Conservation (phyloP, 768 basidiomycete species). For the Boletus insuetus region DNA sequence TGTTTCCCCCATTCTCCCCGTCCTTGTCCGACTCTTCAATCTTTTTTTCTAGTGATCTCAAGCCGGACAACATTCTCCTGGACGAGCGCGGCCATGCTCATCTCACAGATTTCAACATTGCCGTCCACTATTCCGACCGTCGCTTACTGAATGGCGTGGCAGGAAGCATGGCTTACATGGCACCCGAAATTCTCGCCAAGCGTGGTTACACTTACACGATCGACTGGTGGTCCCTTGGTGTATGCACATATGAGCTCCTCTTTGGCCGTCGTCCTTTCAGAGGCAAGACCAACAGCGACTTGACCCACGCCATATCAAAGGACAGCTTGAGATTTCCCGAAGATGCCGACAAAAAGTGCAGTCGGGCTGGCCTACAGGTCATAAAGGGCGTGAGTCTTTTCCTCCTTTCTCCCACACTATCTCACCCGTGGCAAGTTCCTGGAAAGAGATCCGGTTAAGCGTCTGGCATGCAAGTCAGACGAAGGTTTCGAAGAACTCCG, state of each 20-base stretch:
- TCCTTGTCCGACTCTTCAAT: background rate
- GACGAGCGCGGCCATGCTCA: conserved; percentile 96
- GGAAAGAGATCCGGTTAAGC: conserved; percentile 77
- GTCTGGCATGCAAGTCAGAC: conserved; percentile 80
- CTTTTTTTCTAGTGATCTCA: conserved; percentile 67
- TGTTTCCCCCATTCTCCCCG: conserved; percentile 21
- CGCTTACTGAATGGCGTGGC: conserved; percentile 86
- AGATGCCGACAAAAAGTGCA: conserved; percentile 78
- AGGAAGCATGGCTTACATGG: conserved; percentile 99
- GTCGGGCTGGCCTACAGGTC: conserved; percentile 71
- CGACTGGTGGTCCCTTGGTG: conserved; percentile 97
- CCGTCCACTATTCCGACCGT: conserved; percentile 91
- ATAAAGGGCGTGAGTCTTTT: conserved; percentile 66
- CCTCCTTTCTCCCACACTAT: conserved; percentile 9
- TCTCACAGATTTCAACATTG: conserved; percentile 97
- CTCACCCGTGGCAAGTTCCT: conserved; percentile 57
- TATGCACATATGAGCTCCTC: conserved; percentile 88
- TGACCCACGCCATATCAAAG: conserved; percentile 89
- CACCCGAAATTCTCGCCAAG: conserved; percentile 84
- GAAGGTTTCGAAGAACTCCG: conserved; percentile 81
- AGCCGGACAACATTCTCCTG: conserved; percentile 96
- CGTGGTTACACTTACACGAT: conserved; percentile 92
- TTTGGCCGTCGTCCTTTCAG: conserved; percentile 92
- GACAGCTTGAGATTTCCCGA: conserved; percentile 90
- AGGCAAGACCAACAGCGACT: conserved; percentile 87